Percentiles rank a stretch among this genome's conserved stretches.
Conservation (phyloP, 345 rosid genomes). For the Camelina hispida region DNA sequence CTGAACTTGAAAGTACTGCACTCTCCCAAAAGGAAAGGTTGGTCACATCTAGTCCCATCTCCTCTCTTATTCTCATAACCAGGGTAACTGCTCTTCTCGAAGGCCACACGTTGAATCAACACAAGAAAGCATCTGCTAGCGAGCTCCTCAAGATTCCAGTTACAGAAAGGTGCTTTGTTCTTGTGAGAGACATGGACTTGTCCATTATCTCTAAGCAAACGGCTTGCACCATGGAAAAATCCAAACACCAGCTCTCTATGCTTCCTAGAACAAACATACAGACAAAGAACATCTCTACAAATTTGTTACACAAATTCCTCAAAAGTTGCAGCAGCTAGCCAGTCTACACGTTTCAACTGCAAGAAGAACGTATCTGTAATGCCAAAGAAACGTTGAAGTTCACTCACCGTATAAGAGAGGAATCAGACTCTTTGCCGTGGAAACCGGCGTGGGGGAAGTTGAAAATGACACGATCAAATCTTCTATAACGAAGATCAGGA, state of each 20-base stretch:
- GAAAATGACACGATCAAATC: conserved; percentile 57
- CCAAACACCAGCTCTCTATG: conserved; percentile 52
- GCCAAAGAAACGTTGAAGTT: conserved; percentile 2
- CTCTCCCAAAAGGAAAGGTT: conserved; percentile 53
- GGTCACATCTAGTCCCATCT: conserved; percentile 53
- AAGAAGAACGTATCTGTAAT: not conserved
- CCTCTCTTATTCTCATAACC: conserved; percentile 63
- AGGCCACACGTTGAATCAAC: conserved; percentile 37
- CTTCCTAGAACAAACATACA: conserved; percentile 45
- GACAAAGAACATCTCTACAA: not conserved
- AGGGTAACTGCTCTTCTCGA: conserved; percentile 51
- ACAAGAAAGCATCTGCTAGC: conserved; percentile 48
- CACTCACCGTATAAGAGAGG: conserved; percentile 42
- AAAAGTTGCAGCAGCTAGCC: not conserved
- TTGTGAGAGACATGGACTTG: conserved; percentile 70
- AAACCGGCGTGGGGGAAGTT: conserved; percentile 78
- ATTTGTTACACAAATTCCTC: not conserved
- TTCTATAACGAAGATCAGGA: conserved; percentile 43
- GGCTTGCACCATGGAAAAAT: conserved; percentile 55
- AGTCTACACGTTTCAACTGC: not conserved
- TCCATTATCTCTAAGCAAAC: conserved; percentile 50
- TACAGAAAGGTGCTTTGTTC: conserved; percentile 51
- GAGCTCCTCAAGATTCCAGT: conserved; percentile 61
- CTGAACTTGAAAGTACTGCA: conserved; percentile 60
- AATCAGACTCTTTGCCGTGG: conserved; percentile 41